A percentile compares a stretch with the other conserved stretches of the same genome.
These are phyloP conservation scores for Ustilaginoidea virens DNA, from an alignment of 2,329 filamentous ascomycete species.

Conservation along the genomic window DNA sequence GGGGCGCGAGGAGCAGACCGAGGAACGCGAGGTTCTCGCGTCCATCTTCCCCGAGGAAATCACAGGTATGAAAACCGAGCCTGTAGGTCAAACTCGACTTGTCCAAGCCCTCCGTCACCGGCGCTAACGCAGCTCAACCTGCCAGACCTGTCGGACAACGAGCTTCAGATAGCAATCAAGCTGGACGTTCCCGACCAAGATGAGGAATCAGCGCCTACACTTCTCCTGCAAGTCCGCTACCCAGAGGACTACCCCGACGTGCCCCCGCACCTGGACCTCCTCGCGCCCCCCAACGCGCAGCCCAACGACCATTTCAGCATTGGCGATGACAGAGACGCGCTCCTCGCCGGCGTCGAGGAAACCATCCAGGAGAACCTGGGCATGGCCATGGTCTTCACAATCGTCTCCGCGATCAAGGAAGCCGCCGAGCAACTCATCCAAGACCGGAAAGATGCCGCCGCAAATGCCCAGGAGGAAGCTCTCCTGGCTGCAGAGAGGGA, in stretches of 20 bases:
- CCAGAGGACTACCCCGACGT: slow-evolving; percentile 84
- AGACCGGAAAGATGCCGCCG: slow-evolving; percentile 52
- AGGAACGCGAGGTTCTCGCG: slow-evolving; percentile 94
- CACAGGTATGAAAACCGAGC: slow-evolving; percentile 41
- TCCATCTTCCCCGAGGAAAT: slow-evolving; percentile 98
- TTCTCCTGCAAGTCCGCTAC: slow-evolving; percentile 77
- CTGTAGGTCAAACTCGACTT: neutral
- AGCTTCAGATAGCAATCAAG: slow-evolving; percentile 75
- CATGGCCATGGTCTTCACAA: slow-evolving; percentile 94
- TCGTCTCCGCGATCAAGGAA: slow-evolving; percentile 80
- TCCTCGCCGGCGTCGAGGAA: slow-evolving; percentile 56
- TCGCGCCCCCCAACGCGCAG: slow-evolving; percentile 52
- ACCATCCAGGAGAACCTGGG: slow-evolving; percentile 85
- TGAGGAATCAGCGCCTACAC: slow-evolving; percentile 47
- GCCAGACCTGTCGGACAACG: slow-evolving; percentile 77
- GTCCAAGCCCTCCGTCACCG: neutral
- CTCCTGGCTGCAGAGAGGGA: slow-evolving; percentile 56
- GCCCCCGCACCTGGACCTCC: slow-evolving; percentile 68
- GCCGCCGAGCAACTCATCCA: slow-evolving; percentile 71
- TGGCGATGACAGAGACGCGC: slow-evolving; percentile 57
- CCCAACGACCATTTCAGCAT: slow-evolving; percentile 63
- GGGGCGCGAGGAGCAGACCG: slow-evolving; percentile 75
- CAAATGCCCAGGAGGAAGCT: slow-evolving; percentile 40
- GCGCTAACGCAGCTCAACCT: too few relatives aligned
- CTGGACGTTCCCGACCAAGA: slow-evolving; percentile 60